Base-by-base conservation (phyloP, 768 basidiomycete genomes). In the Daedaleopsis sinensis region DNA sequence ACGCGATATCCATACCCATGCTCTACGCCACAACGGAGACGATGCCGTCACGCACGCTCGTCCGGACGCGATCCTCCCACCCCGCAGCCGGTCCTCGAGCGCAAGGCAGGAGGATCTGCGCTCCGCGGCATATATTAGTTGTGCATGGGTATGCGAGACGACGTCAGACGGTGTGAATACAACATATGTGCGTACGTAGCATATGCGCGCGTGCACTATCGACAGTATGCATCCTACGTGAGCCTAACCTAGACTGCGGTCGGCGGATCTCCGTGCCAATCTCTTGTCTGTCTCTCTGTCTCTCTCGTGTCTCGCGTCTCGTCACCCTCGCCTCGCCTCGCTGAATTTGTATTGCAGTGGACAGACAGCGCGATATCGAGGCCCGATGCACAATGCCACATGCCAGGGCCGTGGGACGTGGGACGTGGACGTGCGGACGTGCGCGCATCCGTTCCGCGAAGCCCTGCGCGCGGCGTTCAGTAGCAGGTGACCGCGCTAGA, bases 171-270 rank as follows among this genome's bases (percentile, higher is more conserved):
- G 39, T 42, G 39, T 42, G 18, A 5, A 3, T 12, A 3, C 11
- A 38, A 18, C 39, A 42, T 18, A 12, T 5, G 39, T 18, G 18
- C 13, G n/a, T n/a, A n/a, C n/a, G n/a, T n/a, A n/a, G n/a, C n/a
- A n/a, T n/a, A n/a, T n/a, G n/a, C n/a, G n/a, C n/a, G n/a, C 10
- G 27, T 5, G 39, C 39, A 42, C 13, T 47, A 47, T 47, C 46
- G 46, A 47, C n/a, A n/a, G n/a, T 47, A 18, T 43, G 42, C n/a
- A 43, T 43, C n/a, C 2, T 43, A 32, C 27, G 27, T 18, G 46
- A 49, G 47, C 23, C 47, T 49, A 49, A 49, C 21, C 23, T 49
- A 24, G 47, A 49, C 47, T 49, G 47, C 47, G 47, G 47, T 49
- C 47, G 47, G 47, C 47, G 47, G 47, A 49, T 27, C 13, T 24